These are phyloP conservation scores for Lignosus rhinocerotis DNA, from an alignment of 1,284 basidiomycete species.

Conservation along the genomic window DNA sequence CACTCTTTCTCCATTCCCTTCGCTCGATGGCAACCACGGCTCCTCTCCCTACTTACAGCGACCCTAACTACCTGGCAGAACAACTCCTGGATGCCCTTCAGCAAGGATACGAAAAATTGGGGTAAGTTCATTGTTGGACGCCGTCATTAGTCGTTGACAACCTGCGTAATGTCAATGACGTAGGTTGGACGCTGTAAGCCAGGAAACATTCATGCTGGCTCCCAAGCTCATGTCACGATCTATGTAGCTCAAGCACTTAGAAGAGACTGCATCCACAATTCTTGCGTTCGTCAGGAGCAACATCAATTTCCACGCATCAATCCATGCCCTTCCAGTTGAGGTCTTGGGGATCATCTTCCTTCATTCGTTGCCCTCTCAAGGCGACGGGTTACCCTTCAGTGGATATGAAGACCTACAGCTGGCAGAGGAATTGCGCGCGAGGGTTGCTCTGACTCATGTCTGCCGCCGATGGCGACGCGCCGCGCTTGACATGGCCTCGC, in stretches of 20 bases:
- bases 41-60: background rate
- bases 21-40: background rate
- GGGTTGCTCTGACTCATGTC: conserved; percentile 9
- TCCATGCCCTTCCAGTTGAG: conserved; percentile 18
- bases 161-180: background rate
- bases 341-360: conserved; percentile 17
- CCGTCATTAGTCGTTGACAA: background rate
- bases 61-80: background rate
- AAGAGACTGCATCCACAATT: conserved; percentile 6
- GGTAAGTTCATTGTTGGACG: background rate
- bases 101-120: background rate
- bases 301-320: conserved; percentile 11
- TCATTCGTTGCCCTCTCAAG: conserved; percentile 1
- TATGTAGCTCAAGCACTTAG: conserved; percentile 10
- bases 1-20: background rate
- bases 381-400: conserved; percentile 3
- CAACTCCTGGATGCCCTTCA: background rate
- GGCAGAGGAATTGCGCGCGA: background rate
- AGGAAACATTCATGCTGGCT: background rate
- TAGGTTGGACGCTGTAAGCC: conserved; percentile 1
- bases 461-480: conserved; percentile 20
- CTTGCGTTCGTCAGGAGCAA: conserved; percentile 10
- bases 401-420: conserved; percentile 2
- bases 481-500: conserved; percentile 13
- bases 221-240: background rate